These are phyloP conservation scores for Aeschynomene evenia DNA, from an alignment of 306 rosid species.

Conservation along the genomic window DNA sequence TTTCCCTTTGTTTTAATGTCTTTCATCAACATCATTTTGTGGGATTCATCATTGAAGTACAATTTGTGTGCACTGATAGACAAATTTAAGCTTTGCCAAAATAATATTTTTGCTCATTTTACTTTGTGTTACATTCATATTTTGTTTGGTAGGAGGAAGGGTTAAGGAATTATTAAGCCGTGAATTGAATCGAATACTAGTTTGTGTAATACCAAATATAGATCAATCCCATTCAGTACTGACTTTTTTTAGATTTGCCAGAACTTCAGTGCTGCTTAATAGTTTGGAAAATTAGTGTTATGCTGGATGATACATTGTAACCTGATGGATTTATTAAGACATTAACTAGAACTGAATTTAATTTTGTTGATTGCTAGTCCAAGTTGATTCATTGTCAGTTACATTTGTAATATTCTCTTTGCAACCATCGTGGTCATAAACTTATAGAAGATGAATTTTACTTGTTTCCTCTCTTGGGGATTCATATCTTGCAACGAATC, in stretches of 20 bases:
- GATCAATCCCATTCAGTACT: neutral
- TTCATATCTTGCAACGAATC: neutral
- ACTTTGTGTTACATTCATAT: neutral
- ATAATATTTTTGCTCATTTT: neutral
- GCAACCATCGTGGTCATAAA: neutral
- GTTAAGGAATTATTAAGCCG: neutral
- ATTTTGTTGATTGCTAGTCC: neutral
- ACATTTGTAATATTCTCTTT: neutral
- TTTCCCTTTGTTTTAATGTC: too few species aligned
- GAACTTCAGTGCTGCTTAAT: neutral
- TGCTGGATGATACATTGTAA: neutral
- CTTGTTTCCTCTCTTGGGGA: neutral
- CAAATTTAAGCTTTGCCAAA: neutral
- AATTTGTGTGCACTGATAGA: neutral
- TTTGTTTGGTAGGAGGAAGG: neutral
- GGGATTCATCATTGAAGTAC: too few species aligned
- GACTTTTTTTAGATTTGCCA: neutral
- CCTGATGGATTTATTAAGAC: neutral
- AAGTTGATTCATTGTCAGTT: neutral
- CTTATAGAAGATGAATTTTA: neutral
- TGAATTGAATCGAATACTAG: neutral
- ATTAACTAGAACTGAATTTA: neutral
- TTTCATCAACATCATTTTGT: too few species aligned
- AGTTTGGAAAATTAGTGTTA: neutral
- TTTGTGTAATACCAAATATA: neutral